Conservation (phyloP, 2,329 filamentous ascomycete genomes). For the Cladosporium sp. region DNA sequence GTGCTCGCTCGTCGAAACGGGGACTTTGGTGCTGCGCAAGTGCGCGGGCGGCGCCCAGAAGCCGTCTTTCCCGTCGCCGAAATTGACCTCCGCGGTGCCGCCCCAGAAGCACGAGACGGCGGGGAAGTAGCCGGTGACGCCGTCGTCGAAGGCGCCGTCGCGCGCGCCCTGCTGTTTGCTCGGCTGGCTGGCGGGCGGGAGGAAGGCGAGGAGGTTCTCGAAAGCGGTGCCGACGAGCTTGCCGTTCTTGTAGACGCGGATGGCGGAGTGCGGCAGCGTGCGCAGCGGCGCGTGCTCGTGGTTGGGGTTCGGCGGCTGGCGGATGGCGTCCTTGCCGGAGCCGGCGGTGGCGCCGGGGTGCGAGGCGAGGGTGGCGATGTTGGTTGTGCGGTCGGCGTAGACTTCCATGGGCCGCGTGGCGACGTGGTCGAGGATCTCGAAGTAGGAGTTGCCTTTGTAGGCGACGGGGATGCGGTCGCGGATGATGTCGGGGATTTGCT, state of each 20-base stretch:
- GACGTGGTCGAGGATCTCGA: constrained; percentile 87
- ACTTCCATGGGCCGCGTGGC: constrained; percentile 79
- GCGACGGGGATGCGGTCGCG: constrained; percentile 92
- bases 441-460: constrained; percentile 89
- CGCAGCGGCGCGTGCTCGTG: constrained; percentile 70
- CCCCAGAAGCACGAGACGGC: constrained; percentile 88
- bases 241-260: constrained; percentile 92
- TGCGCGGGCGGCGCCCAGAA: constrained; percentile 82
- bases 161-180: constrained; percentile 67
- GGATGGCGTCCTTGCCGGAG: constrained; percentile 36
- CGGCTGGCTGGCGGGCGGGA: constrained; percentile 80
- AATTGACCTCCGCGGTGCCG: constrained; percentile 87
- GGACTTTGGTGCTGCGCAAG: constrained; percentile 21
- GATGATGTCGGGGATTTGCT: constrained; percentile 65
- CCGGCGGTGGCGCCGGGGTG: constrained; percentile 33
- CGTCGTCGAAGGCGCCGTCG: constrained; percentile 77
- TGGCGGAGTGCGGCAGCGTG: constrained; percentile 76
- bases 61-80: constrained; percentile 72
- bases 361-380: constrained; percentile 57
- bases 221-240: constrained; percentile 80
- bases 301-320: constrained; percentile 62
- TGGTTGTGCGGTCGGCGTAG: constrained; percentile 43
- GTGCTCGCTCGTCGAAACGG: constrained; percentile 1
- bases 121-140: constrained; percentile 91
- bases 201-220: constrained; percentile 78